Conservation (phyloP, 169 alveolate species). For the Nephromyces sp. region DNA sequence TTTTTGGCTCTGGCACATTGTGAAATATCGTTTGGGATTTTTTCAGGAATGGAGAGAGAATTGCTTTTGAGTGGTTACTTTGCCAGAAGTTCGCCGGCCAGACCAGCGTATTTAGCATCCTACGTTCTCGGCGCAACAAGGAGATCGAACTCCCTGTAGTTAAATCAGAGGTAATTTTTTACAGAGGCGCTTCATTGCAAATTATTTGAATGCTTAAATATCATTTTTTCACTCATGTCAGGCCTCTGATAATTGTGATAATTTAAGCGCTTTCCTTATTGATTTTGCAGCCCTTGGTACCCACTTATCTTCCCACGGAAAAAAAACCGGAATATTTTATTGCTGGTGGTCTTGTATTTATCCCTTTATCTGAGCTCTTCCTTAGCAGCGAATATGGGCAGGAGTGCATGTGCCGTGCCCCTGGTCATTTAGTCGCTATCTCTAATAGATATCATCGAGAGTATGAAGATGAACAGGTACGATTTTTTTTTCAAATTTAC, state of each 20-base stretch:
- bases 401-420: constrained; percentile 32
- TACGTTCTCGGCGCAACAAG: background rate
- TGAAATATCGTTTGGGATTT: too few relatives aligned
- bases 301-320: constrained; percentile 27
- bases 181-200: too few relatives aligned
- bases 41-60: constrained; percentile 35
- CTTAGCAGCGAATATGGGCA: constrained; percentile 37
- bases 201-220: too few relatives aligned
- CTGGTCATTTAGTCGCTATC: constrained; percentile 7
- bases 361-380: constrained; percentile 2
- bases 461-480: background rate
- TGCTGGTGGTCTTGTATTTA: constrained; percentile 7
- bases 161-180: constrained; percentile 3
- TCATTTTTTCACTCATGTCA: too few relatives aligned
- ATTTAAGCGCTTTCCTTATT: too few relatives aligned
- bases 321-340: constrained; percentile 39
- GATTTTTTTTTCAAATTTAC: too few relatives aligned
- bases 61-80: constrained; percentile 23
- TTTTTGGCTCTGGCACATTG: too few relatives aligned
- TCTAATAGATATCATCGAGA: background rate
- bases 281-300: constrained; percentile 31
- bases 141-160: constrained; percentile 13
- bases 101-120: background rate
- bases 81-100: constrained; percentile 36
- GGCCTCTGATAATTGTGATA: too few relatives aligned